phyloP scores from a whole-genome alignment of 176 grass and related monocot species.

The Cymbopogon citratus region DNA sequence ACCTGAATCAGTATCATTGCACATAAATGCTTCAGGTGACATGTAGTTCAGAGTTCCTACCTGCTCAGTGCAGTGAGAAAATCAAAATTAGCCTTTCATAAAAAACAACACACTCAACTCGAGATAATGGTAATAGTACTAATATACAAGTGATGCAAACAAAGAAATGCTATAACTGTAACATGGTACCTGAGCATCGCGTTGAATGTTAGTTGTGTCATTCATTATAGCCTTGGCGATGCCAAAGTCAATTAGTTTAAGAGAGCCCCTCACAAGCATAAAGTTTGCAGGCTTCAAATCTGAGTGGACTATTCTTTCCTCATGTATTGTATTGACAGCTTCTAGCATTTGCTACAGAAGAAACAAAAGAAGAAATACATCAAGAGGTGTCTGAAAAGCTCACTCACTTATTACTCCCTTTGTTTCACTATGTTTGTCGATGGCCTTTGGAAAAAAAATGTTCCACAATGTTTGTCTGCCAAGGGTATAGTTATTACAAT shows the following conservation, averaged over 20 bases:
- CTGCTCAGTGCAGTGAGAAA: conserved; percentile 37
- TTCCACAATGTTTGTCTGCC: background rate
- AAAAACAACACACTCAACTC: background rate
- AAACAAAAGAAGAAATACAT: conserved; percentile 14
- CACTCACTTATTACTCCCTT: background rate
- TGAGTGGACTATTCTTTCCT: conserved; percentile 86
- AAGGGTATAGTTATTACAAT: background rate
- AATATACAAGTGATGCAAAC: conserved; percentile 1
- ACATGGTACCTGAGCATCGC: conserved; percentile 75
- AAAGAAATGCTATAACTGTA: background rate
- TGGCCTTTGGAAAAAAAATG: background rate
- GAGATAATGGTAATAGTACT: background rate
- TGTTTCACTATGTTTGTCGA: background rate
- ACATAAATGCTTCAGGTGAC: conserved; percentile 94
- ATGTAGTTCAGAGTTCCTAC: conserved; percentile 99
- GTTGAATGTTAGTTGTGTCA: conserved; percentile 77
- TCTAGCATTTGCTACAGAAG: conserved; percentile 93
- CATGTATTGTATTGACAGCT: conserved; percentile 91
- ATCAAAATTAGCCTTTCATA: conserved; percentile 14
- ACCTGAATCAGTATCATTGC: conserved; percentile 61
- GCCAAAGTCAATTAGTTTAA: conserved; percentile 90
- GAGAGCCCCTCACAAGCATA: conserved; percentile 64
- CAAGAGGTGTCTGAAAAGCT: background rate
- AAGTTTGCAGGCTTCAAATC: conserved; percentile 97
- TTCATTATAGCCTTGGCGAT: conserved; percentile 86